phyloP scores from a whole-genome alignment of 345 rosid species.

The Rhizophora mangle region DNA sequence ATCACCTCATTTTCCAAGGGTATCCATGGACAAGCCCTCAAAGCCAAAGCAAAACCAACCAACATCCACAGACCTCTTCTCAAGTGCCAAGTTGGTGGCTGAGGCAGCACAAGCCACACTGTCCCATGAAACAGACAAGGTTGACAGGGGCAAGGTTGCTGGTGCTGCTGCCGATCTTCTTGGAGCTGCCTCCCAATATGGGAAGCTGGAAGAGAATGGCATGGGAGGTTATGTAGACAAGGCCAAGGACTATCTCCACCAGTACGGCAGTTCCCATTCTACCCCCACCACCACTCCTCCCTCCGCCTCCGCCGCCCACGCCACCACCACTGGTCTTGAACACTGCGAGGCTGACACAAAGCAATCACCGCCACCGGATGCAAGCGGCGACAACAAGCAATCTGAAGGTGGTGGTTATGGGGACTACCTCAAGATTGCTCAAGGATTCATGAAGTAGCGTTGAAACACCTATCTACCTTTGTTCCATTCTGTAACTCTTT shows the following conservation, averaged over 20 bases:
- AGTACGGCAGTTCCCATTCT: conserved; percentile 42
- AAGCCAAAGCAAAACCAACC: conserved; percentile 30
- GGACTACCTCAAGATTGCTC: conserved; percentile 53
- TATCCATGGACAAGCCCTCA: conserved; percentile 8
- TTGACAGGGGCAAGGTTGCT: conserved; percentile 58
- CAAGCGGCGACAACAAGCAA: conserved; percentile 20
- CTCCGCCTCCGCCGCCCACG: conserved; percentile 16
- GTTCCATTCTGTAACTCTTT: too few relatives aligned
- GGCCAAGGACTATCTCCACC: conserved; percentile 66
- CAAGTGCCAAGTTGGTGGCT: conserved; percentile 66
- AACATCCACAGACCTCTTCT: conserved; percentile 50
- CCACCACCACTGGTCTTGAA: conserved; percentile 25
- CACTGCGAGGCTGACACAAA: background rate
- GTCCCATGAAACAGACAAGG: conserved; percentile 34
- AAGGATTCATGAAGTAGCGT: conserved; percentile 43
- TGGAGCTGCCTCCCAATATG: conserved; percentile 59
- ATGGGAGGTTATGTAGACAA: conserved; percentile 61
- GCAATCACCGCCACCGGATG: conserved; percentile 8
- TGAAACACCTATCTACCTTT: background rate
- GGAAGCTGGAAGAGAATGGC: conserved; percentile 57
- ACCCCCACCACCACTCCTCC: conserved; percentile 29
- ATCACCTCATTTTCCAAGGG: conserved; percentile 17
- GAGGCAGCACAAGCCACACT: conserved; percentile 51
- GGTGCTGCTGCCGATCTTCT: conserved; percentile 60
- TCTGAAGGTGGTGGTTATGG: conserved; percentile 47